Conservation (phyloP, 164 flowering plant species). For the Pachysandra terminalis region DNA sequence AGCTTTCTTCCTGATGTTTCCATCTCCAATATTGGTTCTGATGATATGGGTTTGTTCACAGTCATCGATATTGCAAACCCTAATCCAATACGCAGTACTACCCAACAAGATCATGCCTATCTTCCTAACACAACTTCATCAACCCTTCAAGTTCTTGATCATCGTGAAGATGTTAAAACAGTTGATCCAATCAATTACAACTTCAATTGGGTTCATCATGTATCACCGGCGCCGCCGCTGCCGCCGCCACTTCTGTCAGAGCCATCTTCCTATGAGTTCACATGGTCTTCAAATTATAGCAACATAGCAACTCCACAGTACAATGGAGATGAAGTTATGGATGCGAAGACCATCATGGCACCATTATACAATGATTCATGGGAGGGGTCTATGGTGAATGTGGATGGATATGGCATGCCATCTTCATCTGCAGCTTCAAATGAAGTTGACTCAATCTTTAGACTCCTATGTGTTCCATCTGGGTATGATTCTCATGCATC, state of each 20-base stretch:
- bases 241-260: constrained; percentile 10
- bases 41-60: constrained; percentile 16
- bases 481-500: not conserved
- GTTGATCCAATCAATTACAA: constrained; percentile 12
- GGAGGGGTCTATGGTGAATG: constrained; percentile 7
- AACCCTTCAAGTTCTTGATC: constrained; percentile 17
- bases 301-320: not conserved
- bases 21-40: constrained; percentile 13
- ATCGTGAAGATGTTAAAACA: constrained; percentile 18
- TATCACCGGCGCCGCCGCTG: constrained; percentile 15
- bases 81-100: constrained; percentile 18
- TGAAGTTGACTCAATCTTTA: not conserved
- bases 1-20: constrained; percentile 17
- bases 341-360: constrained; percentile 3
- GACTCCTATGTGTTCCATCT: not conserved
- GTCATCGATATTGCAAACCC: constrained; percentile 27
- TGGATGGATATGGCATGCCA: constrained; percentile 1
- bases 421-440: not conserved
- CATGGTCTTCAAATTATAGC: constrained; percentile 23
- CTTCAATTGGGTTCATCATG: constrained; percentile 10
- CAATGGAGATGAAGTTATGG: not conserved
- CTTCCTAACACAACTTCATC: constrained; percentile 21
- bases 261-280: constrained; percentile 16
- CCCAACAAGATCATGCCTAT: constrained; percentile 26
- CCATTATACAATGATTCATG: constrained; percentile 10